Conservation (phyloP, 164 flowering plant species). For the Tinospora cordifolia region DNA sequence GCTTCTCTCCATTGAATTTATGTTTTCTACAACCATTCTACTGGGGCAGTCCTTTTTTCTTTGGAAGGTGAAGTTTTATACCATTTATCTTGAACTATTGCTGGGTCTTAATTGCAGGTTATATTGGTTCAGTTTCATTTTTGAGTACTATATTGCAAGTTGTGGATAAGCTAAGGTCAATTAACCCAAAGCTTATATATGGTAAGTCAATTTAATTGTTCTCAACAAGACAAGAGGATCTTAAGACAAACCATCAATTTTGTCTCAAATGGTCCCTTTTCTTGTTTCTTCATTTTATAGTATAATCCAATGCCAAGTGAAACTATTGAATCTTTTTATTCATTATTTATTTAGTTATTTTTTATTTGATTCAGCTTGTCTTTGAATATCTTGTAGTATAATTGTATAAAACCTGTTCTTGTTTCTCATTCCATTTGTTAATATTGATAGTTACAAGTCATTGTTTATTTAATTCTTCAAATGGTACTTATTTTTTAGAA, state of each 20-base stretch:
- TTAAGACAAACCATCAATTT: neutral
- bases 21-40: neutral
- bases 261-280: neutral
- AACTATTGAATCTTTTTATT: neutral
- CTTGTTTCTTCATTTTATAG: neutral
- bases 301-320: neutral
- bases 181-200: constrained; percentile 79
- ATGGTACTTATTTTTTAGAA: too few species aligned
- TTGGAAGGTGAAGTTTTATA: constrained; percentile 4
- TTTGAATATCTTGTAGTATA: too few species aligned
- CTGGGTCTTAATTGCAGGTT: constrained; percentile 48
- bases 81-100: neutral
- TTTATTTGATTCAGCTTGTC: too few species aligned
- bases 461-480: too few species aligned
- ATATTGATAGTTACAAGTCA: too few species aligned
- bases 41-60: neutral
- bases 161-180: constrained; percentile 66
- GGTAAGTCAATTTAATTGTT: constrained; percentile 37
- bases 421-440: too few species aligned
- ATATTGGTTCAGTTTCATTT: constrained; percentile 95
- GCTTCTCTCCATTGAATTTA: neutral
- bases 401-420: too few species aligned
- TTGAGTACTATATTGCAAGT: constrained; percentile 71
- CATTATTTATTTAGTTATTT: too few species aligned
- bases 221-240: neutral